phyloP scores from a whole-genome alignment of 75 land plant species.

The Adiantum capillusveneris region DNA sequence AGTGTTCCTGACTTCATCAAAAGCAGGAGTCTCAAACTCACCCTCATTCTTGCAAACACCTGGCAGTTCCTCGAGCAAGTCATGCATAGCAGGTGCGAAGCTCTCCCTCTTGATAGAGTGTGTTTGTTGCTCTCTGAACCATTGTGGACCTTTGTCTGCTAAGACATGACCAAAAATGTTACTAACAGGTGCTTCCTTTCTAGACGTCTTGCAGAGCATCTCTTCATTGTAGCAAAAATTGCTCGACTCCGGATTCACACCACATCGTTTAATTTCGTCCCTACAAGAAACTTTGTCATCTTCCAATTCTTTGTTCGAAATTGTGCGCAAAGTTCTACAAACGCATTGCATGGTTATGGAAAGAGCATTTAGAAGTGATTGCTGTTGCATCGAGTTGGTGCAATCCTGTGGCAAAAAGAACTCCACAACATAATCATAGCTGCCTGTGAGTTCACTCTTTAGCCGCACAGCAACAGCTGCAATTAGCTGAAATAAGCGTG shows the following conservation, averaged over 20 bases:
- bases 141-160: too few species aligned
- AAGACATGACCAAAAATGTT: too few species aligned
- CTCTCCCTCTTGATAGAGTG: too few species aligned
- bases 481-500: conserved; percentile 50
- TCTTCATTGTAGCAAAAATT: background rate
- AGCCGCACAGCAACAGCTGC: conserved; percentile 86
- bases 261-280: too few species aligned
- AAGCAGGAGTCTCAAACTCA: too few species aligned
- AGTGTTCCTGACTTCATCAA: too few species aligned
- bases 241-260: background rate
- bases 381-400: conserved; percentile 48
- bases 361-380: conserved; percentile 49
- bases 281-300: conserved; percentile 38
- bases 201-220: too few species aligned
- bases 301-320: conserved; percentile 55
- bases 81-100: too few species aligned
- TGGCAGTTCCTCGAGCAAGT: too few species aligned
- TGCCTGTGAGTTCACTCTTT: conserved; percentile 50
- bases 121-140: too few species aligned
- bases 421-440: conserved; percentile 72
- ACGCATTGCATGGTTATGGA: conserved; percentile 61
- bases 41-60: too few species aligned
- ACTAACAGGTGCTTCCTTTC: too few species aligned
- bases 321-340: conserved; percentile 58
- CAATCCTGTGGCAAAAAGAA: conserved; percentile 71